Conservation (phyloP, 2,329 filamentous ascomycete genomes). For the Aureobasidium namibiae region DNA sequence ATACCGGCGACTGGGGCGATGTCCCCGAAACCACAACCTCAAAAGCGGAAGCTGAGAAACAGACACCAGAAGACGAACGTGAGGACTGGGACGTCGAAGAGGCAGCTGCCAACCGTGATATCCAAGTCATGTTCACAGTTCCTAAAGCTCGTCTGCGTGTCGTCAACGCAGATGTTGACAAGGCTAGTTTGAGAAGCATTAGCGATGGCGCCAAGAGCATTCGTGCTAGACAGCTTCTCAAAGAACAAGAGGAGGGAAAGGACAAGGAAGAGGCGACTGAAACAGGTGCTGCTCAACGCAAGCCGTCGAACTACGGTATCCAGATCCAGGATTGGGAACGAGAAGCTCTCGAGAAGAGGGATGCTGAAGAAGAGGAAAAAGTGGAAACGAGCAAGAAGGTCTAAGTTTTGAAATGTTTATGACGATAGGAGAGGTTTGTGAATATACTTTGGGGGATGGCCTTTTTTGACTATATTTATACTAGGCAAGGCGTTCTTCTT, state of each 20-base stretch:
- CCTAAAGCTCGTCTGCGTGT: slow-evolving; percentile 78
- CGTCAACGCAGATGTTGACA: slow-evolving; percentile 65
- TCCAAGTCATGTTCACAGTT: slow-evolving; percentile 78
- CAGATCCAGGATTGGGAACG: slow-evolving; percentile 11
- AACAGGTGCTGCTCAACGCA: slow-evolving; percentile 1
- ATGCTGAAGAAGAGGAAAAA: slow-evolving; percentile 2
- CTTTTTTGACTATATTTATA: neutral
- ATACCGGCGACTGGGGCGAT: slow-evolving; percentile 29
- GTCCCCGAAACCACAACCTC: neutral
- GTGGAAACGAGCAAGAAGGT: neutral
- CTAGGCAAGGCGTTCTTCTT: neutral
- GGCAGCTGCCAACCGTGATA: slow-evolving; percentile 37
- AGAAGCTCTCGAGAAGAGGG: slow-evolving; percentile 8
- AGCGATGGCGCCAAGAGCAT: slow-evolving; percentile 21
- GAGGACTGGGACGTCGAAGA: slow-evolving; percentile 45
- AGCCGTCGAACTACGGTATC: slow-evolving; percentile 5
- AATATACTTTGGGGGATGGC: neutral
- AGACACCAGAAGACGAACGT: slow-evolving; percentile 23
- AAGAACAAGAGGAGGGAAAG: neutral
- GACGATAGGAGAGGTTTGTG: neutral
- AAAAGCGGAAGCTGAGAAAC: neutral
- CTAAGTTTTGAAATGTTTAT: neutral
- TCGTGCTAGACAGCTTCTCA: neutral
- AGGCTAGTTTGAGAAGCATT: slow-evolving; percentile 28
- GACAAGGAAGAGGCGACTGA: neutral